Conservation (phyloP, 2,329 filamentous ascomycete genomes). For the Teratosphaeria epicoccoides region DNA sequence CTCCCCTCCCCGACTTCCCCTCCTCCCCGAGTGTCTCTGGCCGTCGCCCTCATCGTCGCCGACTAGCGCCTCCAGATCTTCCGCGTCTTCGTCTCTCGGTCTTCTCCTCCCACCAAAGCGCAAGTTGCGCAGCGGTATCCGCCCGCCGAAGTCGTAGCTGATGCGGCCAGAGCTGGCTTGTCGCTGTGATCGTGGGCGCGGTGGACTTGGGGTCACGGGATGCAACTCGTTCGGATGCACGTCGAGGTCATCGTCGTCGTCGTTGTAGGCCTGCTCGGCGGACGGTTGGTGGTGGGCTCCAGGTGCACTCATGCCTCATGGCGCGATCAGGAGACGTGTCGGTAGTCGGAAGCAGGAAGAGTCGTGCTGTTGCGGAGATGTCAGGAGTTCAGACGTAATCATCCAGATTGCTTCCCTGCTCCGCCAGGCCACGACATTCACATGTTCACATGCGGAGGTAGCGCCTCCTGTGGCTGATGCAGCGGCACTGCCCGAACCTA, state of each 20-base stretch:
- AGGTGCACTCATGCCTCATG: slow-evolving; percentile 32
- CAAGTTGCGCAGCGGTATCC: slow-evolving; percentile 59
- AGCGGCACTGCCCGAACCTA: neutral
- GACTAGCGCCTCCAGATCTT: slow-evolving; percentile 53
- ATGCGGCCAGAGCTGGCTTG: slow-evolving; percentile 6
- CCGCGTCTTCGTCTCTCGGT: slow-evolving; percentile 45
- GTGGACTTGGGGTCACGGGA: slow-evolving; percentile 30
- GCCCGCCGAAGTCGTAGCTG: slow-evolving; percentile 35
- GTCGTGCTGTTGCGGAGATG: neutral
- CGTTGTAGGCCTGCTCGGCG: slow-evolving; percentile 45
- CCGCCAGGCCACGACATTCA: neutral
- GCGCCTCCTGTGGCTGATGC: neutral
- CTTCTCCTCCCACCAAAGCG: slow-evolving; percentile 36
- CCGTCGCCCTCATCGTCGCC: neutral
- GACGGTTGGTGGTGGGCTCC: slow-evolving; percentile 37
- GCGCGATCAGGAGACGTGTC: neutral
- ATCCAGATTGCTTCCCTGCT: neutral
- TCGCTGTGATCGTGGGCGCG: slow-evolving; percentile 7
- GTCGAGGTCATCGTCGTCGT: slow-evolving; percentile 45
- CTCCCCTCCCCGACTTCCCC: neutral
- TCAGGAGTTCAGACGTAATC: neutral
- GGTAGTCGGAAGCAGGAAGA: too few relatives aligned
- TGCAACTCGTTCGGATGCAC: slow-evolving; percentile 73
- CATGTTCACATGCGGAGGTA: neutral
- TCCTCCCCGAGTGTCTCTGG: slow-evolving; percentile 26